Conservation (phyloP, 768 basidiomycete genomes). For the Suillus decipiens region DNA sequence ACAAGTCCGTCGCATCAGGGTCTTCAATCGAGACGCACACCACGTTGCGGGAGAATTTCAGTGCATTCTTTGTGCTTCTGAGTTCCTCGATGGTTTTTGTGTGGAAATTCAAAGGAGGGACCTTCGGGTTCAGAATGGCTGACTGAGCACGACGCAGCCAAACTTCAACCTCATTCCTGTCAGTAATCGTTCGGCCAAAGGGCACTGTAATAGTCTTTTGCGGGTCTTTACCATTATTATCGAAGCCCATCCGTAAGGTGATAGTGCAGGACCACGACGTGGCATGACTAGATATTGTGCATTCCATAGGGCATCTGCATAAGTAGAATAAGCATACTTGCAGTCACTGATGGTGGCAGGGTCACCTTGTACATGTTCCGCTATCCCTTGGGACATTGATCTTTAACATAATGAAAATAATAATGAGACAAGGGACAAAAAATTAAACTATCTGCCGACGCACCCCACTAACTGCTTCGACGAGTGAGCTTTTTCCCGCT, state of each 20-base stretch:
- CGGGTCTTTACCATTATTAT: slow-evolving; percentile 28
- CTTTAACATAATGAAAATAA: neutral
- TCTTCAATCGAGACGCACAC: slow-evolving; percentile 44
- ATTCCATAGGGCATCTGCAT: slow-evolving; percentile 39
- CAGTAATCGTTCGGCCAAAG: slow-evolving; percentile 46
- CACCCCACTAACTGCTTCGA: slow-evolving; percentile 52
- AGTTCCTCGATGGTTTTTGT: slow-evolving; percentile 11
- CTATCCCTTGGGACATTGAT: slow-evolving; percentile 49
- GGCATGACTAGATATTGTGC: slow-evolving; percentile 29
- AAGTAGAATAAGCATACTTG: neutral
- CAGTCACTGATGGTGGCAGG: neutral
- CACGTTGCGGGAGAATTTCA: slow-evolving; percentile 42
- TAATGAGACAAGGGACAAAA: neutral
- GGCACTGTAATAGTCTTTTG: slow-evolving; percentile 25
- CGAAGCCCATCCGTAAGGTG: slow-evolving; percentile 44
- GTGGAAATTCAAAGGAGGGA: slow-evolving; percentile 27
- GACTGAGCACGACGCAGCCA: slow-evolving; percentile 61
- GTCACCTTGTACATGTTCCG: slow-evolving; percentile 43
- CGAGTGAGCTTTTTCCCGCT: slow-evolving; percentile 31
- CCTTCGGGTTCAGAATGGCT: slow-evolving; percentile 51
- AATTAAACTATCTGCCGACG: slow-evolving; percentile 15
- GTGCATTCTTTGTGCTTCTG: slow-evolving; percentile 16
- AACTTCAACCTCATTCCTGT: slow-evolving; percentile 49
- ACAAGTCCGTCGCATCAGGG: slow-evolving; percentile 38
- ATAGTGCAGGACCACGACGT: slow-evolving; percentile 40